Base-by-base conservation (phyloP, 306 rosid genomes). In the Acacia confusa region DNA sequence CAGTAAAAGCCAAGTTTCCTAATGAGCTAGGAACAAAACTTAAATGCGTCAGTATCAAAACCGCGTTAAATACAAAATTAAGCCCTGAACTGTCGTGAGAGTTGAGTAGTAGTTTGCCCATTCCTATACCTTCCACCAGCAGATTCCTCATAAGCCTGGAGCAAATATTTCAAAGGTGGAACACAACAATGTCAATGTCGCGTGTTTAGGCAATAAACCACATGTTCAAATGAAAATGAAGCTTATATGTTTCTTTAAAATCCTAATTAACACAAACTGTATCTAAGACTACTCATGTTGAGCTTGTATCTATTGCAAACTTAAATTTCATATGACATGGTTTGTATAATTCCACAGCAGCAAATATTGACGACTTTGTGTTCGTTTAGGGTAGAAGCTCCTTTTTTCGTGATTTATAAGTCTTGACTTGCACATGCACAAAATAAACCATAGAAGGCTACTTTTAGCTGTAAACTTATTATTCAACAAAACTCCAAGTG, bases 61-160 rank as follows among this genome's bases (percentile, higher is more conserved):
- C 47, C 36, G 40, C 44, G 45, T 71, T 78, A 74, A 34, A 78
- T 34, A 77, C 17, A 65, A 64, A 34, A 30, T 65, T 76, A 57
- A 70, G 47, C 14, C 69, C 70, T 65, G 30, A 20, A 22, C 36
- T 74, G 20, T 34, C 13, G 17, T 24, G 45, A 68, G 69, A 17
- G 22, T 25, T 43, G 20, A 70, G 36, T 27, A 64, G 44, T 44
- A 47, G 43, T 58, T 16, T 44, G 67, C 69, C 74, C 16, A 57
- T 47, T 70, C 60, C 71, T 48, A 73, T 88, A 94, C 98, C 97
- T 90, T 76, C 79, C 85, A 90, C 63, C 90, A 12, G 85, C 81
- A 81, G 87, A 88, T 78, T 80, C 83, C 77, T 90, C 86, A 53
- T 40, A 10, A 65, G 73, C 97, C 98, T 94, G 88, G 50, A 75